These are phyloP conservation scores for Vaccinium myrtillus DNA, from an alignment of 148 eudicot genomes.

Conservation along the genomic window DNA sequence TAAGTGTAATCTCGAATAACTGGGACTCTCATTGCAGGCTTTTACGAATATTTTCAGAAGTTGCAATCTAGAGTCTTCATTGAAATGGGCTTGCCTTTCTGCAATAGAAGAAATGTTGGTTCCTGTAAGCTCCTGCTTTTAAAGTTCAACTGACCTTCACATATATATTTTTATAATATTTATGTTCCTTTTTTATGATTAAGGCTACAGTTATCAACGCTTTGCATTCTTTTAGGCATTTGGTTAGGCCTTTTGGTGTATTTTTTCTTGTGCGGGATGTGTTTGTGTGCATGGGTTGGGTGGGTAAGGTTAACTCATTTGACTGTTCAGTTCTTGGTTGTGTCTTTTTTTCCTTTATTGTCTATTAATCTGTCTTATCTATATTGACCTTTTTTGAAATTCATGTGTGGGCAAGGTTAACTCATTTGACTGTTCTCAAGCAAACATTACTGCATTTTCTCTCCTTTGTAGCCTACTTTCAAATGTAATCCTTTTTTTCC, in stretches of 20 bases:
- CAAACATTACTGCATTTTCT: not conserved
- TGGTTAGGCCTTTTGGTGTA: not conserved
- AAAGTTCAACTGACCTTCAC: not conserved
- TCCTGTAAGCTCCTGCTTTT: constrained; percentile 57
- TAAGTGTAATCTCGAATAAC: not conserved
- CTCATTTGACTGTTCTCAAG: constrained; percentile 2
- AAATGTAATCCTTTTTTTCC: not conserved
- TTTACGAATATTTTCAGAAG: constrained; percentile 62
- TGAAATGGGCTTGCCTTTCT: constrained; percentile 74
- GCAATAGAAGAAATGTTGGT: constrained; percentile 77
- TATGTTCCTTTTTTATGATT: not conserved
- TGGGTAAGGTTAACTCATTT: not conserved
- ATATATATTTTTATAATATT: no score
- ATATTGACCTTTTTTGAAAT: not conserved
- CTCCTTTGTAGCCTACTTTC: not conserved
- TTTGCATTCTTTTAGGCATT: not conserved
- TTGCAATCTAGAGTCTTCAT: constrained; percentile 57
- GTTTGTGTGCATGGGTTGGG: not conserved
- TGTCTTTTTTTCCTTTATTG: not conserved
- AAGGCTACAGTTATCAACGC: not conserved
- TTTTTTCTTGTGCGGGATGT: not conserved
- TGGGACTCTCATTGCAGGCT: constrained; percentile 50
- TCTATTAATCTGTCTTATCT: not conserved
- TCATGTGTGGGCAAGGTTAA: not conserved
- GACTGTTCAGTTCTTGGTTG: not conserved